Base-by-base conservation (phyloP, 2,329 filamentous ascomycete species). In the Xylaria sp. region DNA sequence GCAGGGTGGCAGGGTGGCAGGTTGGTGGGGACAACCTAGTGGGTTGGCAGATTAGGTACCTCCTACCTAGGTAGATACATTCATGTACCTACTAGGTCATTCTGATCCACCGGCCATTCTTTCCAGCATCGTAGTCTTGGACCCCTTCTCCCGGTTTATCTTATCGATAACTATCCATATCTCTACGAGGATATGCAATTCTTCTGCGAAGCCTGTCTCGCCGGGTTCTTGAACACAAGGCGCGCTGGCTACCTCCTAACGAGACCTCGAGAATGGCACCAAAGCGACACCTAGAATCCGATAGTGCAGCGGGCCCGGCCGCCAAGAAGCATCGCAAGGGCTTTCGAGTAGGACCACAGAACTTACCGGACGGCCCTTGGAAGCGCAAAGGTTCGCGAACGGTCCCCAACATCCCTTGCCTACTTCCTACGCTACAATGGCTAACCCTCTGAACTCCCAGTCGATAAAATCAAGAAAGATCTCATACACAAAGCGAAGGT, bases 401-500 rank as follows among this genome's bases (percentile, higher is more conserved):
- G 22, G 5, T 46, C 40, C 16, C 39, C 47, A 52, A 18, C 50
- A 38, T 11, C 29, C 39, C 21, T 16, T 54, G 29, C 22, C n/a
- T n/a, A n/a, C n/a, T n/a, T n/a, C 13, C 39, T 34, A 39, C 19
- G 18, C 34, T 4, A 9, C 21, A n/a, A 9, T 22, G 17, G 51
- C 49, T 63, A 51, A 62, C 48, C 37, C 39, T 41, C 47, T 52
- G 4, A 52, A 21, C 13, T 21, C 11, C 39, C 66, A 93, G 90
- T 90, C 53, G 86, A 90, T 72, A 93, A 93, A 73, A 94, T 96
- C 68, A 97, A 97, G 74, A 83, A 88, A 61, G 85, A 90, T 62
- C 78, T 96, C 51, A 97, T 97, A 66, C 85, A 92, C 72, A 95
- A 94, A 72, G 92, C 92, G 56, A 96, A 97, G 74, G 81, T 96